Conservation (phyloP, 2,329 filamentous ascomycete genomes). For the Hypoxylon sp. region DNA sequence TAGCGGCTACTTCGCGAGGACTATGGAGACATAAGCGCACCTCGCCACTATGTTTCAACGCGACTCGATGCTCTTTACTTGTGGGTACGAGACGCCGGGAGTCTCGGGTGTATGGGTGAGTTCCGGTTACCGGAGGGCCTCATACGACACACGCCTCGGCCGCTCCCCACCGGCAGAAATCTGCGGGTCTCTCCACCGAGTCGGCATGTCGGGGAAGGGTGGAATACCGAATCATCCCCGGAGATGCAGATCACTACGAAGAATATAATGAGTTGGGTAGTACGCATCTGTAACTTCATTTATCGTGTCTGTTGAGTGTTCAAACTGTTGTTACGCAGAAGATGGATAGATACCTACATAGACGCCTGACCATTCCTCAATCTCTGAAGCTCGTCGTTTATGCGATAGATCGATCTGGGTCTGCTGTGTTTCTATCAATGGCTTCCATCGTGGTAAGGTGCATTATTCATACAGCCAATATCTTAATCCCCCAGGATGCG, state of each 20-base stretch:
- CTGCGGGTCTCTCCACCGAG: conserved; percentile 9
- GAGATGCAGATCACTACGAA: conserved; percentile 16
- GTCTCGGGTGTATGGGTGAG: not conserved
- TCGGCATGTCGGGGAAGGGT: conserved; percentile 29
- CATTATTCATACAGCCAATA: conserved; percentile 4
- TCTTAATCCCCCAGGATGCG: conserved; percentile 13
- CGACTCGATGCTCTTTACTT: not conserved
- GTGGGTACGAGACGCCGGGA: not conserved
- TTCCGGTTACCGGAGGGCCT: conserved; percentile 14
- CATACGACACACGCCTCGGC: conserved; percentile 11
- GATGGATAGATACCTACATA: not conserved
- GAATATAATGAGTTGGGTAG: conserved; percentile 11
- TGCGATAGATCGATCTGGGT: not conserved
- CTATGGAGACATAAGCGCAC: not conserved
- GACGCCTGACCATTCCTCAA: not conserved
- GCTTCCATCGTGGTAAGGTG: not conserved
- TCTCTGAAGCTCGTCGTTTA: not conserved
- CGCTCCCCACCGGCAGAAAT: conserved; percentile 14
- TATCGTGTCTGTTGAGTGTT: not conserved
- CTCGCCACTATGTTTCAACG: conserved; percentile 1
- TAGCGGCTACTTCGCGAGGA: conserved; percentile 2
- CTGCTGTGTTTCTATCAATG: conserved; percentile 4
- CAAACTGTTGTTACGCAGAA: not conserved
- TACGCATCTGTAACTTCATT: not conserved
- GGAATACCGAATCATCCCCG: conserved; percentile 38